Evolutionary conservation across 2,329 filamentous ascomycete genomes (phyloP).

Genomic region (Curvularia eragrostidis): DNA sequence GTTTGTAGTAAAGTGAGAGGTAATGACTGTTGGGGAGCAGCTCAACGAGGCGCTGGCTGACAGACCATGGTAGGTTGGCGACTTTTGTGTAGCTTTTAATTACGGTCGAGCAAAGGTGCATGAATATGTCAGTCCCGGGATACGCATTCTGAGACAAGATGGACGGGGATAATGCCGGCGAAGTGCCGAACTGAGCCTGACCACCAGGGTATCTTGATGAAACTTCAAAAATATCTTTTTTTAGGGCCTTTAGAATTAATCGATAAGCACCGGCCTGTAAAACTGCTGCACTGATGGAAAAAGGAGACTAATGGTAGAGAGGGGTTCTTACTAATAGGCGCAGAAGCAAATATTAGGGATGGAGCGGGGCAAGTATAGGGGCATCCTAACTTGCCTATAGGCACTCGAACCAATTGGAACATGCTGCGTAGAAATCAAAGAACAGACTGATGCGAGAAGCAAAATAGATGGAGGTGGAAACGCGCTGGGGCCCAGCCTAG

Average conservation of each 20-base stretch:
- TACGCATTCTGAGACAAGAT: slow-evolving; percentile 29
- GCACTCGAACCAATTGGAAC: slow-evolving; percentile 11
- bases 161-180: slow-evolving; percentile 29
- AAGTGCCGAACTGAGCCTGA: slow-evolving; percentile 21
- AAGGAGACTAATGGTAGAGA: background rate
- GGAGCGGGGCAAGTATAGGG: slow-evolving; percentile 6
- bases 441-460: slow-evolving; percentile 19
- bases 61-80: slow-evolving; percentile 5
- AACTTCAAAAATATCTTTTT: slow-evolving; percentile 13
- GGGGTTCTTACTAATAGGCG: background rate
- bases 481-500: slow-evolving; percentile 17
- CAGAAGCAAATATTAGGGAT: slow-evolving; percentile 7
- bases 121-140: slow-evolving; percentile 21
- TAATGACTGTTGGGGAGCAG: slow-evolving; percentile 6
- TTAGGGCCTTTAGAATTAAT: slow-evolving; percentile 6
- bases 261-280: background rate
- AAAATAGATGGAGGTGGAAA: slow-evolving; percentile 24
- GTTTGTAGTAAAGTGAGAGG: background rate
- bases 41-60: slow-evolving; percentile 13
- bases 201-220: slow-evolving; percentile 23
- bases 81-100: slow-evolving; percentile 28
- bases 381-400: slow-evolving; percentile 12
- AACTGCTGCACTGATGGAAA: slow-evolving; percentile 8
- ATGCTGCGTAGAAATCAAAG: slow-evolving; percentile 13
- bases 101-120: slow-evolving; percentile 23